Evolutionary conservation across 306 rosid species (phyloP).

Genomic region (Cicer judaicum): DNA sequence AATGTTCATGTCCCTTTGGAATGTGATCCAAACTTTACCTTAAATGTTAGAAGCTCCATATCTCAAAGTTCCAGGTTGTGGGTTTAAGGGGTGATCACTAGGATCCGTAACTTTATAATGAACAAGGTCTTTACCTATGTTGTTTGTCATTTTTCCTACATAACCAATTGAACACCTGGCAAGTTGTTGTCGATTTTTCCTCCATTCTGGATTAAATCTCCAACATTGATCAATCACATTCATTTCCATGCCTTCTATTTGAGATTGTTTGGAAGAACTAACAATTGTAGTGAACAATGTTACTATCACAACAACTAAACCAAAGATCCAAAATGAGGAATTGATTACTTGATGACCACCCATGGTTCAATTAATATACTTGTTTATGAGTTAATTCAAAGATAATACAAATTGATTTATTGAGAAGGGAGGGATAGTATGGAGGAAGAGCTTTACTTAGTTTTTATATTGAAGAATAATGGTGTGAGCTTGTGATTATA

Average conservation of each 20-base stretch:
- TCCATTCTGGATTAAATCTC: conserved; percentile 42
- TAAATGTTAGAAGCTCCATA: conserved; percentile 43
- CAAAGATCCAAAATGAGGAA: background rate
- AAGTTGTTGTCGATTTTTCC: conserved; percentile 27
- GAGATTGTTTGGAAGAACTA: background rate
- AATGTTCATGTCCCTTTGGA: conserved; percentile 45
- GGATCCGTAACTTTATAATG: conserved; percentile 37
- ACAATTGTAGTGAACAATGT: no score
- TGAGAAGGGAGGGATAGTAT: background rate
- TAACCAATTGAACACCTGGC: conserved; percentile 42
- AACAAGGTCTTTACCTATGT: conserved; percentile 31
- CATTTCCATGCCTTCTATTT: conserved; percentile 31
- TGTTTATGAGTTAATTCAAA: background rate
- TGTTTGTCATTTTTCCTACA: conserved; percentile 44
- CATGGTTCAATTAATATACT: conserved; percentile 16
- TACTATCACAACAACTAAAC: background rate
- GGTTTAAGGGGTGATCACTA: conserved; percentile 36
- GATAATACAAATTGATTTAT: background rate
- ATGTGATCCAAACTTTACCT: conserved; percentile 45
- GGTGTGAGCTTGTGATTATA: background rate
- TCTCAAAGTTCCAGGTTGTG: conserved; percentile 42
- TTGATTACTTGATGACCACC: background rate
- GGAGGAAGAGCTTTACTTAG: background rate
- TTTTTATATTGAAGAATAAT: background rate
- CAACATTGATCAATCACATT: conserved; percentile 44